A percentile compares a stretch with the other conserved stretches of the same genome.
Conservation (phyloP, 768 basidiomycete genomes). For the Podaxis sp. region DNA sequence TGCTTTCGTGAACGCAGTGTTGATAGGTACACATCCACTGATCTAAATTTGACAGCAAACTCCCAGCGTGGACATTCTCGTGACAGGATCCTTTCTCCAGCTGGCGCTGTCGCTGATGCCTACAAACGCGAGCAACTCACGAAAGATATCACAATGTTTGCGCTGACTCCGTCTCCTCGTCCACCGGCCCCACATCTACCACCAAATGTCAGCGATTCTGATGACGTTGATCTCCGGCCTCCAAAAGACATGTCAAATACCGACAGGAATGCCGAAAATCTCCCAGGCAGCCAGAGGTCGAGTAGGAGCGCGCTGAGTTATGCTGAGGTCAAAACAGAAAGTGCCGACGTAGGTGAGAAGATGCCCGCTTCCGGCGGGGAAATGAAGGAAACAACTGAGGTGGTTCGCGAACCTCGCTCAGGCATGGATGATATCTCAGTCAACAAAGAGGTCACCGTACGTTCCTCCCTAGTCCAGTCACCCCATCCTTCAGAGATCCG, state of each 20-base stretch:
- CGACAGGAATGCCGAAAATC: background rate
- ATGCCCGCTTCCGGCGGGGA: background rate
- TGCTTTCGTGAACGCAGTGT: background rate
- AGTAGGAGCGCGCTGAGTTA: constrained; percentile 1
- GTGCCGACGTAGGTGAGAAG: background rate
- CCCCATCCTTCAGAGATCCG: background rate
- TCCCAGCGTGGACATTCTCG: background rate
- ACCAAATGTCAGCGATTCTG: background rate
- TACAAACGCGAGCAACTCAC: constrained; percentile 7
- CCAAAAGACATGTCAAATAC: background rate
- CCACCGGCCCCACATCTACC: background rate
- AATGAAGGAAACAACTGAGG: too few relatives aligned
- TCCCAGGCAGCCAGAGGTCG: background rate
- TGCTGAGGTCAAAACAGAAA: background rate
- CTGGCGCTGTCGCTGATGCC: constrained; percentile 8
- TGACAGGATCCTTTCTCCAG: constrained; percentile 7
- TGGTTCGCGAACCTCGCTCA: background rate
- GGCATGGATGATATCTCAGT: background rate
- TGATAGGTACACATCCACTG: background rate
- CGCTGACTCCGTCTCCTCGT: background rate
- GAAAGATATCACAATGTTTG: background rate
- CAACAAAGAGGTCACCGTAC: background rate
- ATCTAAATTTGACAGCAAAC: background rate
- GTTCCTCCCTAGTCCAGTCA: background rate
- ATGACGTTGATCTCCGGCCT: background rate